A percentile compares a stretch with the other conserved stretches of the same genome.
phyloP scores from a whole-genome alignment of 192 early-diverging fungal species.

The Coemansia sp. region DNA sequence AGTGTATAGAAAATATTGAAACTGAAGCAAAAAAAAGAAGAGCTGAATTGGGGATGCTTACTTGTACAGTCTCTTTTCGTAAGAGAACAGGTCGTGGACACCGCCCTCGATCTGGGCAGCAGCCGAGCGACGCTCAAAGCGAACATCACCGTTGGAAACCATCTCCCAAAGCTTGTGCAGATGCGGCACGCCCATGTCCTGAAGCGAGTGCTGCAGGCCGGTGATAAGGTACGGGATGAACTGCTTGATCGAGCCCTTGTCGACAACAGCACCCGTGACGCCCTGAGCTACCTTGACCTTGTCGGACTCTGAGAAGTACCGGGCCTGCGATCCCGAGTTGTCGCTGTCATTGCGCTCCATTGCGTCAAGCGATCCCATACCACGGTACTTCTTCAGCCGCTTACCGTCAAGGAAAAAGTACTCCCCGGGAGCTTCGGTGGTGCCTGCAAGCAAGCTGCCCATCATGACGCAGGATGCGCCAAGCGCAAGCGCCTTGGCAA shows the following conservation, averaged over 20 bases:
- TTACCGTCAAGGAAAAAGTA: slow-evolving; percentile 99
- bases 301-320: slow-evolving; percentile 98
- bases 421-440: slow-evolving; percentile 92
- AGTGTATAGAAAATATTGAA: too few species aligned
- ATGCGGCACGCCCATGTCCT: slow-evolving; percentile 88
- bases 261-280: slow-evolving; percentile 94
- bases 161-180: slow-evolving; percentile 67
- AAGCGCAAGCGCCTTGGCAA: slow-evolving; percentile 91
- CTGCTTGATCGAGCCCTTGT: slow-evolving; percentile 94
- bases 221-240: slow-evolving; percentile 89
- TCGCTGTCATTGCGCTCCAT: slow-evolving; percentile 69
- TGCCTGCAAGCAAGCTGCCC: slow-evolving; percentile 95
- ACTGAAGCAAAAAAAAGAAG: too few species aligned
- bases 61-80: slow-evolving; percentile 75
- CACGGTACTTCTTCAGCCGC: slow-evolving; percentile 97
- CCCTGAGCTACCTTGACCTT: slow-evolving; percentile 98
- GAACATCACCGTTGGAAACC: slow-evolving; percentile 70
- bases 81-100: slow-evolving; percentile 87
- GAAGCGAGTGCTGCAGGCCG: slow-evolving; percentile 94
- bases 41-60: too few species aligned
- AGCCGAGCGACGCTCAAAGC: slow-evolving; percentile 93
- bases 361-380: slow-evolving; percentile 98
- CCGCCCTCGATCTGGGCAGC: slow-evolving; percentile 96
- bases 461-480: slow-evolving; percentile 99
- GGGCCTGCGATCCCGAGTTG: slow-evolving; percentile 78